These are phyloP conservation scores for Candida jianshihensis DNA, from an alignment of 805 yeast species.

Conservation along the genomic window DNA sequence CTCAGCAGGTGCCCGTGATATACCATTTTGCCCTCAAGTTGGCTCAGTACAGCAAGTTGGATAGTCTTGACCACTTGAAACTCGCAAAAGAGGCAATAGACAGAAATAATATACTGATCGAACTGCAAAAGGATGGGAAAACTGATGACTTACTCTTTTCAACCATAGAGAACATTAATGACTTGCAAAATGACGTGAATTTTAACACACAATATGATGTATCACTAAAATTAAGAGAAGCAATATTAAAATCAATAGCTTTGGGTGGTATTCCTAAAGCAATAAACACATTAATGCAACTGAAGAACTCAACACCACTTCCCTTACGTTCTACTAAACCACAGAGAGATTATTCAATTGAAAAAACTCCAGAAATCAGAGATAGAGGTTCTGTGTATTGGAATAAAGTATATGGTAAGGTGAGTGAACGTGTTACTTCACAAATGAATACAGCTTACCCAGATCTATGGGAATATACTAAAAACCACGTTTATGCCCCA, in stretches of 20 bases:
- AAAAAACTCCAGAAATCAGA: constrained; percentile 22
- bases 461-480: constrained; percentile 70
- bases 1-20: constrained; percentile 70
- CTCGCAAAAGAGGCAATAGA: constrained; percentile 11
- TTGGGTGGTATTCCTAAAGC: constrained; percentile 79
- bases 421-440: constrained; percentile 55
- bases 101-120: constrained; percentile 15
- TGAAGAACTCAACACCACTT: constrained; percentile 60
- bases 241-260: constrained; percentile 71
- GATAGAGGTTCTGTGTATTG: constrained; percentile 60
- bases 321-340: constrained; percentile 29
- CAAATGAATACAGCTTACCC: constrained; percentile 77
- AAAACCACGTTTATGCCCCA: constrained; percentile 72
- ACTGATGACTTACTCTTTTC: constrained; percentile 8
- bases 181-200: neutral
- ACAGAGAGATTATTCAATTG: constrained; percentile 25
- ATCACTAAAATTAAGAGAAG: constrained; percentile 63
- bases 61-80: constrained; percentile 1
- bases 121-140: constrained; percentile 5
- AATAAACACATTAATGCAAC: constrained; percentile 65
- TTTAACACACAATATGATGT: constrained; percentile 20
- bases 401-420: constrained; percentile 69
- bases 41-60: constrained; percentile 11
- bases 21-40: constrained; percentile 57
- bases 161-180: constrained; percentile 15